Evolutionary conservation across 768 basidiomycete species (phyloP).

Genomic region (Amanita phalloides): DNA sequence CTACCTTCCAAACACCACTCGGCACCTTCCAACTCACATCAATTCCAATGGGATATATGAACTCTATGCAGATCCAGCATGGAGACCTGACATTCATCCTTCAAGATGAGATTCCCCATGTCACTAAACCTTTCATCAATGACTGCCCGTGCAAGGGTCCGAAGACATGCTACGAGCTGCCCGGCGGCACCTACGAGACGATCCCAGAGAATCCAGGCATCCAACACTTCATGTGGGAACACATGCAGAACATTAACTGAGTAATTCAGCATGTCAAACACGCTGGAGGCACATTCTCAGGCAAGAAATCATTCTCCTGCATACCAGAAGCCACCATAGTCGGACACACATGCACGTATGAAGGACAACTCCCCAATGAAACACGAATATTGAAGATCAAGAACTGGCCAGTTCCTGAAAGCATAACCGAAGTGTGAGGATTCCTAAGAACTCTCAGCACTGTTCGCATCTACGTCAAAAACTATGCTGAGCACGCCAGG

Average conservation of each 20-base stretch:
- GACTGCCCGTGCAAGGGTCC: too few species aligned
- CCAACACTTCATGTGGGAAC: slow-evolving; percentile 27
- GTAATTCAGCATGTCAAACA: slow-evolving; percentile 26
- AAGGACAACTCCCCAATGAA: slow-evolving; percentile 17
- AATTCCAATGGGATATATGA: slow-evolving; percentile 11
- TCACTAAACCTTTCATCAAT: slow-evolving; percentile 21
- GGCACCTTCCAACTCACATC: slow-evolving; percentile 7
- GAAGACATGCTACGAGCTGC: too few species aligned
- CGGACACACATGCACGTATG: slow-evolving; percentile 25
- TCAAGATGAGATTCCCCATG: slow-evolving; percentile 25
- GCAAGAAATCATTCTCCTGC: slow-evolving; percentile 21
- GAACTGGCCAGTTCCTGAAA: background rate
- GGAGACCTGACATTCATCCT: slow-evolving; percentile 20
- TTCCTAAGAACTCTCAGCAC: too few species aligned
- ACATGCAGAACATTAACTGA: slow-evolving; percentile 22
- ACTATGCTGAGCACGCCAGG: too few species aligned
- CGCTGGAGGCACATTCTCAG: too few species aligned
- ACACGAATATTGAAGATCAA: too few species aligned
- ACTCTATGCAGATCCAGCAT: slow-evolving; percentile 12
- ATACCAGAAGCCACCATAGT: too few species aligned
- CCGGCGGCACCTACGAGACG: slow-evolving; percentile 22
- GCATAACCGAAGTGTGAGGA: too few species aligned
- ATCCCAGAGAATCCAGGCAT: slow-evolving; percentile 26
- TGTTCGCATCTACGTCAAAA: too few species aligned
- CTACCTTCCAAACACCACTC: too few species aligned